These are phyloP conservation scores for Claviceps monticola DNA, from an alignment of 2,329 filamentous ascomycete species.

Conservation along the genomic window DNA sequence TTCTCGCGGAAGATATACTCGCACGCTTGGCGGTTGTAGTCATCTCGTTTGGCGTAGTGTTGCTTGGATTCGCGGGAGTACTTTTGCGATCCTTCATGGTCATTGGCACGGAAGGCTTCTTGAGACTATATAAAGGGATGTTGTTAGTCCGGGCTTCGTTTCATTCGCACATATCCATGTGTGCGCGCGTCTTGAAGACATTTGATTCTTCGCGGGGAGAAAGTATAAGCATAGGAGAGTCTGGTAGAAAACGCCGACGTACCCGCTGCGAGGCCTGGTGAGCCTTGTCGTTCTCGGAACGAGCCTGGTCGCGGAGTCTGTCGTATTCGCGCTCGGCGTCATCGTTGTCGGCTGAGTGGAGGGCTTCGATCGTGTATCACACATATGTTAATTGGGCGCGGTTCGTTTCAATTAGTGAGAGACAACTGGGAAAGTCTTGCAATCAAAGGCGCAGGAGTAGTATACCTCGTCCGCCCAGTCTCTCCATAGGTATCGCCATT, in stretches of 20 bases:
- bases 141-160: not conserved
- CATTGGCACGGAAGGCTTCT: conserved; percentile 69
- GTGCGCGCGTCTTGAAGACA: too few relatives aligned
- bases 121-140: conserved; percentile 37
- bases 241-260: conserved; percentile 11
- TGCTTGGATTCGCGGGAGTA: conserved; percentile 74
- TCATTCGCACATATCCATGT: not conserved
- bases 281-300: conserved; percentile 67
- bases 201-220: too few relatives aligned
- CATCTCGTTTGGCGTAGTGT: conserved; percentile 72
- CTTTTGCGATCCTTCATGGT: conserved; percentile 70
- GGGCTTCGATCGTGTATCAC: conserved; percentile 37
- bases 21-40: conserved; percentile 81
- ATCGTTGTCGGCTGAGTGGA: conserved; percentile 55
- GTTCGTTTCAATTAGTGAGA: not conserved
- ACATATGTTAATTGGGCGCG: not conserved
- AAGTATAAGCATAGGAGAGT: not conserved
- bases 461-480: conserved; percentile 28
- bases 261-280: conserved; percentile 63
- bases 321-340: conserved; percentile 81
- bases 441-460: not conserved
- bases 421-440: not conserved
- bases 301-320: conserved; percentile 70
- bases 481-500: conserved; percentile 25
- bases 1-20: conserved; percentile 95